A percentile compares a stretch with the other conserved stretches of the same genome.
Conservation (phyloP, 192 early-diverging fungal genomes). For the Rhizophagus clarus region DNA sequence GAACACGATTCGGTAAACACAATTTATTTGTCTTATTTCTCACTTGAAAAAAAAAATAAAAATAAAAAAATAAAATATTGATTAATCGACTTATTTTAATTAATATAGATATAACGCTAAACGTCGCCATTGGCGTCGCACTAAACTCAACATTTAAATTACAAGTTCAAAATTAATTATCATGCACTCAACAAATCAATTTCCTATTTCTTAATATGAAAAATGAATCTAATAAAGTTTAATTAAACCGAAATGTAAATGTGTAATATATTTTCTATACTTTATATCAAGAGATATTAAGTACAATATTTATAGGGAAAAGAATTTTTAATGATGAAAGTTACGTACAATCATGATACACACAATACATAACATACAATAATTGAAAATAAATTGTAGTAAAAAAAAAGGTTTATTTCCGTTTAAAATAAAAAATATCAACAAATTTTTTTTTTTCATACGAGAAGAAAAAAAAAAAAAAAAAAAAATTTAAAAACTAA, state of each 20-base stretch:
- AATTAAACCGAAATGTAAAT: too few relatives aligned
- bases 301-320: too few relatives aligned
- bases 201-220: neutral
- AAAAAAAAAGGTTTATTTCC: neutral
- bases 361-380: too few relatives aligned
- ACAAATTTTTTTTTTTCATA: neutral
- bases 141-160: slow-evolving; percentile 93
- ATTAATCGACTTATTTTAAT: slow-evolving; percentile 1
- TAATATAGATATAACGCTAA: slow-evolving; percentile 92
- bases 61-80: neutral
- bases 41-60: too few relatives aligned
- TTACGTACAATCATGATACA: too few relatives aligned
- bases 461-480: too few relatives aligned
- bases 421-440: neutral
- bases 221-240: too few relatives aligned
- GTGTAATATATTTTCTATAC: too few relatives aligned
- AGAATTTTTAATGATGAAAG: too few relatives aligned
- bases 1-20: slow-evolving; percentile 80
- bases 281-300: too few relatives aligned
- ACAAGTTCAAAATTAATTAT: neutral
- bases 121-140: slow-evolving; percentile 99
- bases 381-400: neutral
- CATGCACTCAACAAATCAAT: neutral
- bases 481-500: neutral
- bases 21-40: neutral